phyloP scores from a whole-genome alignment of 495 filamentous ascomycete species.

The Arthonia radiata region DNA sequence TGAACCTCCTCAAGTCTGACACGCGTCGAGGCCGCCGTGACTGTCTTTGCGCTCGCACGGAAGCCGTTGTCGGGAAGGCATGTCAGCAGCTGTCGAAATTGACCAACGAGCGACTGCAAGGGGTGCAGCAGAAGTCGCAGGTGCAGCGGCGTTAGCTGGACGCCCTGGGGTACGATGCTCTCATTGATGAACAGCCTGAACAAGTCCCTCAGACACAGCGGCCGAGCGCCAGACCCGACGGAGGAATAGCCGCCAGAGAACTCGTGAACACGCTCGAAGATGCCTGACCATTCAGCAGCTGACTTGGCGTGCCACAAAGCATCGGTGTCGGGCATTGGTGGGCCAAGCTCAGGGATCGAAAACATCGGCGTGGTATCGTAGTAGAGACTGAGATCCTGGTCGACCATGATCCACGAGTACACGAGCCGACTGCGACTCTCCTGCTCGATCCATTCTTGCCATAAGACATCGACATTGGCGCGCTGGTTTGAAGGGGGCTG shows the following conservation, averaged over 20 bases:
- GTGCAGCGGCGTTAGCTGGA: conserved; percentile 19
- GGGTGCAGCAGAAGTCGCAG: conserved; percentile 27
- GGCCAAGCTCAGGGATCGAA: conserved; percentile 28
- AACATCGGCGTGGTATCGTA: conserved; percentile 32
- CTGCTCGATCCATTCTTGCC: conserved; percentile 30
- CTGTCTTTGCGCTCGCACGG: conserved; percentile 13
- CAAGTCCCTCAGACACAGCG: conserved; percentile 27
- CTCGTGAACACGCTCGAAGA: conserved; percentile 24
- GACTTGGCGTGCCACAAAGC: conserved; percentile 23
- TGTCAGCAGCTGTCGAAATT: conserved; percentile 21
- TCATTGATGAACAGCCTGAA: conserved; percentile 27
- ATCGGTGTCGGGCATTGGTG: conserved; percentile 31
- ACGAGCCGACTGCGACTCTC: conserved; percentile 33
- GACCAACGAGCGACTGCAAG: conserved; percentile 22
- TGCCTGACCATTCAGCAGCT: conserved; percentile 20
- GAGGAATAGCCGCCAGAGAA: conserved; percentile 16
- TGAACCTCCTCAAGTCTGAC: conserved; percentile 28
- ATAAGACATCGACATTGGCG: conserved; percentile 20
- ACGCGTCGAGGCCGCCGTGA: conserved; percentile 25
- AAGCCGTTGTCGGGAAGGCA: conserved; percentile 18
- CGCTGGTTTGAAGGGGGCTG: conserved; percentile 12
- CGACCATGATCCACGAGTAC: conserved; percentile 41
- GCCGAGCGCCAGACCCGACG: conserved; percentile 17
- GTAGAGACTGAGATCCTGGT: conserved; percentile 39
- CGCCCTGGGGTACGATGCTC: conserved; percentile 13